A percentile compares a stretch with the other conserved stretches of the same genome.
These are phyloP conservation scores for Apophysomyces variabilis DNA, from an alignment of 371 early-diverging fungal species.

Conservation along the genomic window DNA sequence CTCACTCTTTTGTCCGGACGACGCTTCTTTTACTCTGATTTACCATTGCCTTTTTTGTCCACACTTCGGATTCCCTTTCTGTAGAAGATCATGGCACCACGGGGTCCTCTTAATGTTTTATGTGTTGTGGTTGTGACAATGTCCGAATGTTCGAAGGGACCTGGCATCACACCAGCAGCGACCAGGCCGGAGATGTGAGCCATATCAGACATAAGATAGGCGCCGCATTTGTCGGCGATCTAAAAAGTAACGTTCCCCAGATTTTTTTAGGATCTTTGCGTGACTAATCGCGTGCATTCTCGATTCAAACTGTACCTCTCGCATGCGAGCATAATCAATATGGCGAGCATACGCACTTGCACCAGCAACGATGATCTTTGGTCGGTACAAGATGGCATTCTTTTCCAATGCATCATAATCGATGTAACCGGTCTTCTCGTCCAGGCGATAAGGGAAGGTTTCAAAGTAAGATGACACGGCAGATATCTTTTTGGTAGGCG, in stretches of 20 bases:
- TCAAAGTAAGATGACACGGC: constrained; percentile 97
- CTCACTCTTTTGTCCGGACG: background rate
- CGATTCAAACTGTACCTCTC: constrained; percentile 47
- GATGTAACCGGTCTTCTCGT: constrained; percentile 90
- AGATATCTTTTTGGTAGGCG: constrained; percentile 97
- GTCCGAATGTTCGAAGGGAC: constrained; percentile 96
- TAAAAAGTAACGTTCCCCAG: constrained; percentile 26
- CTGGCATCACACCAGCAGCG: constrained; percentile 86
- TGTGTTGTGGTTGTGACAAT: constrained; percentile 99
- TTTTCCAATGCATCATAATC: constrained; percentile 94
- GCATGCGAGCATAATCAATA: constrained; percentile 96
- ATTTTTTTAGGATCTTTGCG: constrained; percentile 5
- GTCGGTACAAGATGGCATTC: constrained; percentile 89
- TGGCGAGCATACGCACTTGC: constrained; percentile 96
- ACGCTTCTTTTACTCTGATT: constrained; percentile 3
- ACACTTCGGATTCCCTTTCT: constrained; percentile 86
- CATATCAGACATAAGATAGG: constrained; percentile 98
- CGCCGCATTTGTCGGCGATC: constrained; percentile 85
- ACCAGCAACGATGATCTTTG: constrained; percentile 98
- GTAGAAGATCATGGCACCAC: constrained; percentile 98
- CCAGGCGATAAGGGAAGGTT: constrained; percentile 95
- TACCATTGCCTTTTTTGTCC: constrained; percentile 86
- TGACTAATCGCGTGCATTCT: background rate
- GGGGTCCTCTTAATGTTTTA: constrained; percentile 99
- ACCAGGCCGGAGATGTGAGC: constrained; percentile 97